Conservation (phyloP, 2,329 filamentous ascomycete genomes). For the Ophiostoma himal-ulmi region DNA sequence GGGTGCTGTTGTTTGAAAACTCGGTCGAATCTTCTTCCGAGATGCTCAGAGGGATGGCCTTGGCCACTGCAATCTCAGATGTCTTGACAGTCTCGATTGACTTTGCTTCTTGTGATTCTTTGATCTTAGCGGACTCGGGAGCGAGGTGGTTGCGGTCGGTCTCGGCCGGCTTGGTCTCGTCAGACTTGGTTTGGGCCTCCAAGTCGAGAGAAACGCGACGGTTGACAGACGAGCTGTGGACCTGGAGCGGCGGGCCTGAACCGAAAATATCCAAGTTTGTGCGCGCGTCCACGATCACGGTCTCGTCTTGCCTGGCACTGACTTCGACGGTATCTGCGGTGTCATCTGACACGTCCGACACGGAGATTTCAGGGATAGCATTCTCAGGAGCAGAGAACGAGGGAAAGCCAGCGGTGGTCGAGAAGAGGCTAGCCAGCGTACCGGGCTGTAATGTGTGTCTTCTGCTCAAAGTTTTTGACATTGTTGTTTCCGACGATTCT, state of each 20-base stretch:
- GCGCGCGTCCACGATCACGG: constrained; percentile 32
- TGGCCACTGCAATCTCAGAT: constrained; percentile 1
- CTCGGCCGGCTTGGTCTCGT: constrained; percentile 3
- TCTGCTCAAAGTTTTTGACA: not conserved
- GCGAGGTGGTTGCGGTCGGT: not conserved
- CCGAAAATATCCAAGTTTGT: constrained; percentile 35
- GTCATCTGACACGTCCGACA: constrained; percentile 5
- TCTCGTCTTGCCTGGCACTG: constrained; percentile 4
- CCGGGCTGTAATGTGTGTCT: constrained; percentile 22
- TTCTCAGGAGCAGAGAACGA: not conserved
- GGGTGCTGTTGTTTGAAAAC: constrained; percentile 14
- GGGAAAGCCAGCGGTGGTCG: not conserved
- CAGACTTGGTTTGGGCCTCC: not conserved
- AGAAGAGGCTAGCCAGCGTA: not conserved
- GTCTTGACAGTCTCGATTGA: not conserved
- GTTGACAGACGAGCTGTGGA: not conserved
- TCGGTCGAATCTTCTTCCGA: not conserved
- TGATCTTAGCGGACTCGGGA: not conserved
- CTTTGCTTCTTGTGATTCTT: not conserved
- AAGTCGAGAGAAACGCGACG: constrained; percentile 14
- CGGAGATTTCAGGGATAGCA: not conserved
- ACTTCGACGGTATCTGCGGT: not conserved
- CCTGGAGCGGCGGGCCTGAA: constrained; percentile 19
- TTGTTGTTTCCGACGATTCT: not conserved
- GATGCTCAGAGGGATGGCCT: not conserved